Percentiles rank a stretch among this genome's conserved stretches.
These are phyloP conservation scores for Zygoascus meyerae DNA, from an alignment of 1,139 yeast species.

Conservation along the genomic window DNA sequence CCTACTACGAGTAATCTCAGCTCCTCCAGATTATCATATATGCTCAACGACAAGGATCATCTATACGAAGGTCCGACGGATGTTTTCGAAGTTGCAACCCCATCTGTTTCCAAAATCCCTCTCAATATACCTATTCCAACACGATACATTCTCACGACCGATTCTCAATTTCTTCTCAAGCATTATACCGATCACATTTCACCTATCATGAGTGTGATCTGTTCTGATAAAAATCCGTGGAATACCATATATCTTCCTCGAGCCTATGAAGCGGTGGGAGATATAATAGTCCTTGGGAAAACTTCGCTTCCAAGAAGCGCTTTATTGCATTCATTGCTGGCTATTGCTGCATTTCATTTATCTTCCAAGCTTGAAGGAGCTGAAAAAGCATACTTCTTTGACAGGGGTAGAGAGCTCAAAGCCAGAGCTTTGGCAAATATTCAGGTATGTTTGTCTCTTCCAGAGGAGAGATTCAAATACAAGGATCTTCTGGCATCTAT, in stretches of 20 bases:
- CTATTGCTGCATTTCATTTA: conserved; percentile 76
- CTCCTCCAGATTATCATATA: neutral
- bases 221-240: conserved; percentile 82
- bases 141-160: conserved; percentile 13
- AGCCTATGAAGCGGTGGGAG: conserved; percentile 77
- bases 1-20: too few species aligned
- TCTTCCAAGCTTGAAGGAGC: conserved; percentile 63
- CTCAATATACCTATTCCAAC: neutral
- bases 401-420: conserved; percentile 66
- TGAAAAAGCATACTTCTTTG: conserved; percentile 57
- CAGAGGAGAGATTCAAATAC: conserved; percentile 51
- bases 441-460: conserved; percentile 47
- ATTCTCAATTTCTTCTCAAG: conserved; percentile 54
- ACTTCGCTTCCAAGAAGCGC: conserved; percentile 77
- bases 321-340: conserved; percentile 68
- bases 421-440: conserved; percentile 69
- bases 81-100: neutral
- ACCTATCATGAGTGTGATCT: conserved; percentile 82
- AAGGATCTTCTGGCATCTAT: conserved; percentile 82
- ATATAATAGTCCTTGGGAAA: conserved; percentile 64
- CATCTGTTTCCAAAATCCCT: neutral
- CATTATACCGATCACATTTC: conserved; percentile 78
- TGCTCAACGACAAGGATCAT: neutral
- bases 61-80: neutral
- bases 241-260: conserved; percentile 76